Percentiles rank a stretch among this genome's conserved stretches.
phyloP scores from a whole-genome alignment of 1,284 basidiomycete species.

The Cryptococcus amylolentus region DNA sequence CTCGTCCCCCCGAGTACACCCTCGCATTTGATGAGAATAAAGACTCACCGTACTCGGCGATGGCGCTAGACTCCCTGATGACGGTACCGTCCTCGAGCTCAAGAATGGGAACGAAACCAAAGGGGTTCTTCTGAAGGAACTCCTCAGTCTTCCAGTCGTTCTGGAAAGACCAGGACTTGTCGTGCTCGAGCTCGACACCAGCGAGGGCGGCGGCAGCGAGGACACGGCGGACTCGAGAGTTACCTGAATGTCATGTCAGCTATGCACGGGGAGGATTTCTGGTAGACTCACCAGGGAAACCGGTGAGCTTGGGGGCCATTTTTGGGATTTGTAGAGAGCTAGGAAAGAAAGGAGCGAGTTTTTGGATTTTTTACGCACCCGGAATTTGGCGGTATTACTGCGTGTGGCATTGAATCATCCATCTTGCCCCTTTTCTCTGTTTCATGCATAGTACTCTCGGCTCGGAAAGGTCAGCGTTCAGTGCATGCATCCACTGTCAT shows the following conservation, averaged over 20 bases:
- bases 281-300: conserved; percentile 21
- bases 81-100: conserved; percentile 66
- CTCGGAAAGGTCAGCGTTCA: no score
- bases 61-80: conserved; percentile 73
- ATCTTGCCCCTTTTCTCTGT: no score
- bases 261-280: not conserved
- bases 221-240: conserved; percentile 57
- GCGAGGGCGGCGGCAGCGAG: conserved; percentile 67
- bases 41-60: conserved; percentile 86
- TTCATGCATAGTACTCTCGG: no score
- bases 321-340: conserved; percentile 19
- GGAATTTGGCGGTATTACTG: no score
- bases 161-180: conserved; percentile 59
- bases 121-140: conserved; percentile 73
- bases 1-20: not conserved
- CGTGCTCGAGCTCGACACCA: conserved; percentile 65
- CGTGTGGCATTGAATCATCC: no score
- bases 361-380: no score
- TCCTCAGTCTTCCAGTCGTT: conserved; percentile 64
- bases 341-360: not conserved
- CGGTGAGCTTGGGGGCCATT: conserved; percentile 36
- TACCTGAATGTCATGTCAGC: conserved; percentile 24
- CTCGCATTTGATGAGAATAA: not conserved
- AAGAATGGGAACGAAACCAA: conserved; percentile 79
- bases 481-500: no score